Conservation (phyloP, 345 rosid genomes). For the Gossypium raimondii region DNA sequence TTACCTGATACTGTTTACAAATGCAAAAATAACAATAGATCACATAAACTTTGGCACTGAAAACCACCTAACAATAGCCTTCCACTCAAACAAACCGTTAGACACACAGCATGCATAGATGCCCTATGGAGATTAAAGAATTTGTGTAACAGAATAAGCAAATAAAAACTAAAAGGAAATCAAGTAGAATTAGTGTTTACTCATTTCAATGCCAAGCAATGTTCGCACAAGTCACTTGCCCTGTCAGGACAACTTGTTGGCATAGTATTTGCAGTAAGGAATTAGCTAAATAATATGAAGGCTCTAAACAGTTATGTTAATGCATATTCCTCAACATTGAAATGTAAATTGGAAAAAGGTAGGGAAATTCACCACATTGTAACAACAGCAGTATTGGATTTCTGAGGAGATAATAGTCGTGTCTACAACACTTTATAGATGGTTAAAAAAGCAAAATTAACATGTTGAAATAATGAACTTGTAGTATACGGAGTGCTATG, state of each 20-base stretch:
- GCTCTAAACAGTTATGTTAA: neutral
- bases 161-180: neutral
- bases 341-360: neutral
- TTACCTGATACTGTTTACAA: slow-evolving; percentile 6
- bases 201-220: slow-evolving; percentile 9
- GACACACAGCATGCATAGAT: neutral
- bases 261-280: neutral
- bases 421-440: slow-evolving; percentile 2
- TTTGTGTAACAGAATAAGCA: neutral
- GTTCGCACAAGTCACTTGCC: neutral
- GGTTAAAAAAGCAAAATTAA: neutral
- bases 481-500: neutral
- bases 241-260: slow-evolving; percentile 8
- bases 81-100: neutral
- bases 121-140: neutral
- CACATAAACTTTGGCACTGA: slow-evolving; percentile 4
- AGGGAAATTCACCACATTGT: slow-evolving; percentile 2
- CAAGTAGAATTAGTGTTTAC: slow-evolving; percentile 6
- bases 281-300: neutral
- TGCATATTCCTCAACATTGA: neutral
- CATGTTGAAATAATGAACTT: neutral
- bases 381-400: neutral
- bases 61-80: slow-evolving; percentile 7
- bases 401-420: neutral
- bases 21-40: neutral